phyloP scores from a whole-genome alignment of 2,329 filamentous ascomycete species.

The Amauroascus niger region DNA sequence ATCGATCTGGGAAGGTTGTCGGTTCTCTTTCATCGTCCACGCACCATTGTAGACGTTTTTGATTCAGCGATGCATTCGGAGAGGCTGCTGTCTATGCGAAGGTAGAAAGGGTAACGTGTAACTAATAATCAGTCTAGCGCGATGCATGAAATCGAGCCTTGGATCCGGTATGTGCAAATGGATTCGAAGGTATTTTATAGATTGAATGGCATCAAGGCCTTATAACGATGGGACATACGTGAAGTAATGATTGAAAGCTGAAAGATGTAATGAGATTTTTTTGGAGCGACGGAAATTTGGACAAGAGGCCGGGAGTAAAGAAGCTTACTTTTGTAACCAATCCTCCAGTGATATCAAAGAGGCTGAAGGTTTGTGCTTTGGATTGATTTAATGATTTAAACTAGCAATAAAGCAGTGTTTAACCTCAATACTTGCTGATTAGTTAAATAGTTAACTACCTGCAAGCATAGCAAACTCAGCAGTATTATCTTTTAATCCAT shows the following conservation, averaged over 20 bases:
- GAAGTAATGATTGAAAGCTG: neutral
- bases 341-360: too few relatives aligned
- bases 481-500: too few relatives aligned
- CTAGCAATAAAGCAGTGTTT: too few relatives aligned
- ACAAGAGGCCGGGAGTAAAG: too few relatives aligned
- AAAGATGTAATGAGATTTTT: neutral
- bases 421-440: too few relatives aligned
- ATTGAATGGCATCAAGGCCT: neutral
- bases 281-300: neutral
- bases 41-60: slow-evolving; percentile 16
- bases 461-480: too few relatives aligned
- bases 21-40: slow-evolving; percentile 23
- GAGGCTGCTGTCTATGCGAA: neutral
- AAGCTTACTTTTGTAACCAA: too few relatives aligned
- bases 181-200: neutral
- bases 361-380: too few relatives aligned
- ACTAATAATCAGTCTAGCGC: neutral
- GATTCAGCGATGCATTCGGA: neutral
- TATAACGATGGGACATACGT: neutral
- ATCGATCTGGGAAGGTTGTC: slow-evolving; percentile 14
- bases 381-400: too few relatives aligned
- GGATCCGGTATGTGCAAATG: neutral
- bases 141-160: neutral
- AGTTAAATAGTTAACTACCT: too few relatives aligned
- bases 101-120: neutral